These are phyloP conservation scores for Rhodotorula sp. DNA, from an alignment of 1,284 basidiomycete genomes.

Conservation along the genomic window DNA sequence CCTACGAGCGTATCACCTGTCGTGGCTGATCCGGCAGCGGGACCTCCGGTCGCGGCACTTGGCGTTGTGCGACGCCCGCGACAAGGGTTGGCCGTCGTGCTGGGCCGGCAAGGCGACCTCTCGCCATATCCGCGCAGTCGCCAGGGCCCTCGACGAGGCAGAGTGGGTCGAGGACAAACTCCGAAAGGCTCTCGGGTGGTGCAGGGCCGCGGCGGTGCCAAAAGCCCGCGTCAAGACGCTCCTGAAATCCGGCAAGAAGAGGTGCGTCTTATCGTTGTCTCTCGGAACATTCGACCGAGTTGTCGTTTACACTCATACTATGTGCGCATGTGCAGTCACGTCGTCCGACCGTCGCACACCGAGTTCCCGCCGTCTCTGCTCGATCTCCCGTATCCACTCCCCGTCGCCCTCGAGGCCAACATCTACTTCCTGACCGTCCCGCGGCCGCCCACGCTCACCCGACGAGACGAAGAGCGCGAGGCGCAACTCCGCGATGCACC, in stretches of 20 bases:
- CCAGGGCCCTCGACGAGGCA: slow-evolving; percentile 18
- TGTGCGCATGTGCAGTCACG: neutral
- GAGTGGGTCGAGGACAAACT: slow-evolving; percentile 27
- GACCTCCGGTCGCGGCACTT: slow-evolving; percentile 8
- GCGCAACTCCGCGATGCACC: slow-evolving; percentile 11
- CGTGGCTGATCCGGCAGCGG: slow-evolving; percentile 24
- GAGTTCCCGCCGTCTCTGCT: slow-evolving; percentile 16
- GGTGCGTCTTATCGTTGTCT: slow-evolving; percentile 7
- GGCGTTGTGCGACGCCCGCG: slow-evolving; percentile 3
- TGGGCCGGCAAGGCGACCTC: slow-evolving; percentile 26
- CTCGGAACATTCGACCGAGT: neutral
- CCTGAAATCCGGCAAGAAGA: slow-evolving; percentile 5
- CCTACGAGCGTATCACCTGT: slow-evolving; percentile 18
- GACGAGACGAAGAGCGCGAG: slow-evolving; percentile 12
- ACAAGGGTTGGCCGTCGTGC: neutral
- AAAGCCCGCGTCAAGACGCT: slow-evolving; percentile 13
- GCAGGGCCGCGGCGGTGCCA: neutral
- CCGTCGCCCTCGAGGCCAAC: slow-evolving; percentile 15
- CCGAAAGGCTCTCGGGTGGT: slow-evolving; percentile 18
- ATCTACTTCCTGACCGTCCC: slow-evolving; percentile 20
- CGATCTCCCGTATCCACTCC: slow-evolving; percentile 28
- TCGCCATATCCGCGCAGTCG: slow-evolving; percentile 5
- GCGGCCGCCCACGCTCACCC: slow-evolving; percentile 15
- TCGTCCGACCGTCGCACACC: slow-evolving; percentile 7
- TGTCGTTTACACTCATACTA: neutral